A percentile compares a stretch with the other conserved stretches of the same genome.
These are phyloP conservation scores for Penicillium canescens DNA, from an alignment of 495 filamentous ascomycete species.

Conservation along the genomic window DNA sequence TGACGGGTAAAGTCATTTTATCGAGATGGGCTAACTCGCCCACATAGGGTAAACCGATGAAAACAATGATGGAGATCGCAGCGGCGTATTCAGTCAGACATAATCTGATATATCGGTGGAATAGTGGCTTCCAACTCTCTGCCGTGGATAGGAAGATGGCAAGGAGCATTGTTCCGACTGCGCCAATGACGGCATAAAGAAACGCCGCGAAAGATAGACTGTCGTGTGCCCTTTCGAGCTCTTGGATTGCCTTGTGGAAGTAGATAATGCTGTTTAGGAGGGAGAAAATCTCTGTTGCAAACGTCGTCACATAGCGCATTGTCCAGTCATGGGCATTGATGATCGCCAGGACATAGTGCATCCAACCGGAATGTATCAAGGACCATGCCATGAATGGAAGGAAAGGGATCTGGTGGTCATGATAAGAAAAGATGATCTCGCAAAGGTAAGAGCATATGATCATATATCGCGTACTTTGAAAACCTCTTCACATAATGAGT, in stretches of 20 bases:
- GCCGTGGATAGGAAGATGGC: conserved; percentile 66
- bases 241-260: conserved; percentile 73
- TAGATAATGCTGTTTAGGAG: conserved; percentile 74
- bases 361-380: conserved; percentile 68
- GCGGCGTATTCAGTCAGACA: conserved; percentile 69
- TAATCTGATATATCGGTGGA: conserved; percentile 66
- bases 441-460: not conserved
- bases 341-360: conserved; percentile 68
- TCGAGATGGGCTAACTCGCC: conserved; percentile 63
- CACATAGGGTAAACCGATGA: conserved; percentile 67
- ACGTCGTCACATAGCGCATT: conserved; percentile 75
- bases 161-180: conserved; percentile 66
- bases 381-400: conserved; percentile 76
- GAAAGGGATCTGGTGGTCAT: conserved; percentile 54
- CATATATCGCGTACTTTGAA: conserved; percentile 49
- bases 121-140: conserved; percentile 63
- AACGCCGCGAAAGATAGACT: conserved; percentile 65
- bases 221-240: conserved; percentile 61
- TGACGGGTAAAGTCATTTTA: conserved; percentile 61
- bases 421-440: not conserved
- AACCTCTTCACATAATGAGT: conserved; percentile 54
- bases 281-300: conserved; percentile 70
- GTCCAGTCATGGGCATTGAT: conserved; percentile 77
- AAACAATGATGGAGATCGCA: conserved; percentile 68
- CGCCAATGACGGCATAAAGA: conserved; percentile 69